Conservation (phyloP, 1,139 yeast genomes). For the Protomyces inundatus region DNA sequence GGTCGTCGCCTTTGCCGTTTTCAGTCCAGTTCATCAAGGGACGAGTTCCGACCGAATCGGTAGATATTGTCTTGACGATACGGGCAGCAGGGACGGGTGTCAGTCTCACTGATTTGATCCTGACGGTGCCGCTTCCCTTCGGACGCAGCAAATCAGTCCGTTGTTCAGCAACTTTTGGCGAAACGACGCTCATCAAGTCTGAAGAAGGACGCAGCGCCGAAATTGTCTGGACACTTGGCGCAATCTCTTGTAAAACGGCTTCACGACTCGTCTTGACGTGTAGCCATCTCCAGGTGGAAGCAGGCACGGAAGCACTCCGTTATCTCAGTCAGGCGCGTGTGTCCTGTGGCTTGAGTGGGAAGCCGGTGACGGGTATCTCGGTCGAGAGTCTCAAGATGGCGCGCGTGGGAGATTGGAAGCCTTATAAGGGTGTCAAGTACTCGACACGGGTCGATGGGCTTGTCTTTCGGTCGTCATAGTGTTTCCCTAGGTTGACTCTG, state of each 20-base stretch:
- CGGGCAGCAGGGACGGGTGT: background rate
- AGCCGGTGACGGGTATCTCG: conserved; percentile 68
- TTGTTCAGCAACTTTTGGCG: background rate
- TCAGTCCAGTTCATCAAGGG: conserved; percentile 6
- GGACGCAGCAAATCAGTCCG: background rate
- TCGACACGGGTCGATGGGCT: conserved; percentile 44
- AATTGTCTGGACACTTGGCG: background rate
- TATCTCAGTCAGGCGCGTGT: conserved; percentile 6
- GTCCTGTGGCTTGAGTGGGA: conserved; percentile 27
- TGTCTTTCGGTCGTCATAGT: background rate
- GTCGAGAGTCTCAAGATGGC: conserved; percentile 61
- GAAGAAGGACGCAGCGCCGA: background rate
- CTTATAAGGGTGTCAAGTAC: conserved; percentile 90
- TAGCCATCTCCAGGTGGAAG: background rate
- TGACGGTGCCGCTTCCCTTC: conserved; percentile 7
- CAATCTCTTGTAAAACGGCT: background rate
- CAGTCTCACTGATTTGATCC: background rate
- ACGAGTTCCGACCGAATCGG: background rate
- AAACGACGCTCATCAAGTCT: background rate
- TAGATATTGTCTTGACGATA: conserved; percentile 2
- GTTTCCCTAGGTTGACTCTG: background rate
- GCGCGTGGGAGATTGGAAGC: conserved; percentile 60
- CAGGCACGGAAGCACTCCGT: background rate
- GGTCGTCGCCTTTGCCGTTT: conserved; percentile 15
- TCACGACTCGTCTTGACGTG: background rate